Evolutionary conservation across 768 basidiomycete species (phyloP).

Genomic region (Podaxis sp.): DNA sequence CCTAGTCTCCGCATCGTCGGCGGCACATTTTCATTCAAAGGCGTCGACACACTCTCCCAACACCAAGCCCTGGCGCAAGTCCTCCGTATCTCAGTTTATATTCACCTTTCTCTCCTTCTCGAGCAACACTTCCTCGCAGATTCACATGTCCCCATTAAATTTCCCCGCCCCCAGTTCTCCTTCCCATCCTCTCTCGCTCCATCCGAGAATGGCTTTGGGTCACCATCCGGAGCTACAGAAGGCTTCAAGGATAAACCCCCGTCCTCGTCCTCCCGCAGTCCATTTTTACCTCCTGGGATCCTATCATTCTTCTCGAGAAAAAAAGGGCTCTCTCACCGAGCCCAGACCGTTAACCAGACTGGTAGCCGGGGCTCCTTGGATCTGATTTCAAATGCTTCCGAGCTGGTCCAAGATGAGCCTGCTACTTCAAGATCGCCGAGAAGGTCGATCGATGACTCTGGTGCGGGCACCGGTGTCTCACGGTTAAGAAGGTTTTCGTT

Average conservation of each 20-base stretch:
- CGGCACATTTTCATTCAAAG: slow-evolving; percentile 59
- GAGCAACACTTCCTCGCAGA: slow-evolving; percentile 59
- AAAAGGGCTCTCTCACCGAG: slow-evolving; percentile 17
- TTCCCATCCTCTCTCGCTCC: slow-evolving; percentile 26
- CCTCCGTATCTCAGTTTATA: slow-evolving; percentile 53
- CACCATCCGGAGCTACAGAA: not conserved
- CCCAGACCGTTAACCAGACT: slow-evolving; percentile 25
- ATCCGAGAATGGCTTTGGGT: not conserved
- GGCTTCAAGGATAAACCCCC: not conserved
- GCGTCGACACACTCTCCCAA: slow-evolving; percentile 40
- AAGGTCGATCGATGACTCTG: not conserved
- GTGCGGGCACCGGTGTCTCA: not conserved
- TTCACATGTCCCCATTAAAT: slow-evolving; percentile 47
- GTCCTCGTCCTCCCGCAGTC: slow-evolving; percentile 22
- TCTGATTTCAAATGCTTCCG: slow-evolving; percentile 21
- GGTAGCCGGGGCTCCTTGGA: slow-evolving; percentile 41
- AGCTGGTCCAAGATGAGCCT: not conserved
- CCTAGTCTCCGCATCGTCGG: slow-evolving; percentile 43
- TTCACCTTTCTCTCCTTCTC: slow-evolving; percentile 57
- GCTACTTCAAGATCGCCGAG: not conserved
- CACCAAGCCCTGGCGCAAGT: slow-evolving; percentile 44
- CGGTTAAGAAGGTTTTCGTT: slow-evolving; percentile 1
- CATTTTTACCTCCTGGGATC: slow-evolving; percentile 40
- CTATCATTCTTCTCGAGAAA: slow-evolving; percentile 40
- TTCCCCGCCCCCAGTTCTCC: slow-evolving; percentile 33